phyloP scores from a whole-genome alignment of 495 filamentous ascomycete genomes.

The Tetracladium setigerum region DNA sequence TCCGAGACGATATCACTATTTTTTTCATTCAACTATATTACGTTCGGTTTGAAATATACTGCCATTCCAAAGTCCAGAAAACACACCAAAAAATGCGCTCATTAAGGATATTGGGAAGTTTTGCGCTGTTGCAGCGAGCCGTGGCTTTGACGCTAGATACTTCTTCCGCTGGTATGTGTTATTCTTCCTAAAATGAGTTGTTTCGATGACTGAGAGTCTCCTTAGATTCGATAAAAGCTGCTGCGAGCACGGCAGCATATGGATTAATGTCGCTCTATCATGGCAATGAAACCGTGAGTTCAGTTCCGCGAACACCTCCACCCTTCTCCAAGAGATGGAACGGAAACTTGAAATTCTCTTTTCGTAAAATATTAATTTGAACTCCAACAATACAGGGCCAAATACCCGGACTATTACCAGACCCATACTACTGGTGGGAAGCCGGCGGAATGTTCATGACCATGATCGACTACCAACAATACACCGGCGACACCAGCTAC shows the following conservation, averaged over 20 bases:
- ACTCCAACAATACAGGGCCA: slow-evolving; percentile 7
- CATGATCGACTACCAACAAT: slow-evolving; percentile 63
- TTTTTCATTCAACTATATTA: no score
- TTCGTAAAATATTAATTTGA: background rate
- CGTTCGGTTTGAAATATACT: no score
- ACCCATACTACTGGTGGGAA: slow-evolving; percentile 68
- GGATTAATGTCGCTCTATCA: slow-evolving; percentile 62
- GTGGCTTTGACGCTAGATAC: slow-evolving; percentile 15
- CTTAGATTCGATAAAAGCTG: slow-evolving; percentile 50
- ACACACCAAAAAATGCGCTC: no score
- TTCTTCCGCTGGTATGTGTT: slow-evolving; percentile 12
- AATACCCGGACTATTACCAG: slow-evolving; percentile 49
- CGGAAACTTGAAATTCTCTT: no score
- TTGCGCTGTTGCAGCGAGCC: background rate
- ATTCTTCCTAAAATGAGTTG: background rate
- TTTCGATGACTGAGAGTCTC: background rate
- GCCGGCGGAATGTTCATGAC: slow-evolving; percentile 63
- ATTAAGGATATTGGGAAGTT: no score
- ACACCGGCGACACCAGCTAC: slow-evolving; percentile 55
- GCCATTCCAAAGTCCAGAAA: no score
- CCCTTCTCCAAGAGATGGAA: no score
- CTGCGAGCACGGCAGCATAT: slow-evolving; percentile 53
- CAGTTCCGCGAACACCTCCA: background rate
- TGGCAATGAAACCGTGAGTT: slow-evolving; percentile 48
- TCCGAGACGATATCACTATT: no score